Conservation (phyloP, 2,329 filamentous ascomycete species). For the Tolypocladium nubicola region DNA sequence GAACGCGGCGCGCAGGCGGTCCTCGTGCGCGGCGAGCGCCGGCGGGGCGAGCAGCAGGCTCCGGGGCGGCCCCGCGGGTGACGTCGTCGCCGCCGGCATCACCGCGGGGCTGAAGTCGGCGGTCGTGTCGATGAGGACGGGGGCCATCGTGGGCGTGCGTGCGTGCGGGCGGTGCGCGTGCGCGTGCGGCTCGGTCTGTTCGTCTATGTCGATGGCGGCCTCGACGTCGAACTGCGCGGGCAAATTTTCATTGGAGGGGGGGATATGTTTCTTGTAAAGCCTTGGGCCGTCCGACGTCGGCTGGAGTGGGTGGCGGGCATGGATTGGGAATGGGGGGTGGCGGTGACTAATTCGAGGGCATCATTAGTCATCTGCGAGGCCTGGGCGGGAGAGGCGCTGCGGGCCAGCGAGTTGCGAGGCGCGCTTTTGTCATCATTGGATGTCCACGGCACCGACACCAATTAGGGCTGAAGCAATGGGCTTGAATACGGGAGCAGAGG, state of each 20-base stretch:
- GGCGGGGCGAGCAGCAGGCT: slow-evolving; percentile 85
- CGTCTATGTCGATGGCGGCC: background rate
- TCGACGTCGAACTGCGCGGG: background rate
- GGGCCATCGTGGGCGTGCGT: slow-evolving; percentile 31
- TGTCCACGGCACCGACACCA: background rate
- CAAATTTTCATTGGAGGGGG: background rate
- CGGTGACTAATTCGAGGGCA: background rate
- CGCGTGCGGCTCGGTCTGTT: background rate
- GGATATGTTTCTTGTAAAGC: background rate
- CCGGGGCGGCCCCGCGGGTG: slow-evolving; percentile 29
- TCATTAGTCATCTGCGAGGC: background rate
- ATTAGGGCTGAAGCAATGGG: no score
- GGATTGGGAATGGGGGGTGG: background rate
- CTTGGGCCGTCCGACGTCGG: background rate
- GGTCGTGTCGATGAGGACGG: slow-evolving; percentile 44
- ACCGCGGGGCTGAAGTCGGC: slow-evolving; percentile 36
- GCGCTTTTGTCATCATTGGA: background rate
- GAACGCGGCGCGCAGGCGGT: slow-evolving; percentile 62
- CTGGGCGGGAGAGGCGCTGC: background rate
- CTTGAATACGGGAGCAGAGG: no score
- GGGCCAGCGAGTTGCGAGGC: background rate
- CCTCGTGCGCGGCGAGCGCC: slow-evolving; percentile 76
- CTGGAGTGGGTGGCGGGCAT: background rate
- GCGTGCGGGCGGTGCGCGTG: background rate
- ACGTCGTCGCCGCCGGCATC: slow-evolving; percentile 1